These are phyloP conservation scores for Phytophthora lateralis DNA, from an alignment of 352 stramenopile genomes.

Conservation along the genomic window DNA sequence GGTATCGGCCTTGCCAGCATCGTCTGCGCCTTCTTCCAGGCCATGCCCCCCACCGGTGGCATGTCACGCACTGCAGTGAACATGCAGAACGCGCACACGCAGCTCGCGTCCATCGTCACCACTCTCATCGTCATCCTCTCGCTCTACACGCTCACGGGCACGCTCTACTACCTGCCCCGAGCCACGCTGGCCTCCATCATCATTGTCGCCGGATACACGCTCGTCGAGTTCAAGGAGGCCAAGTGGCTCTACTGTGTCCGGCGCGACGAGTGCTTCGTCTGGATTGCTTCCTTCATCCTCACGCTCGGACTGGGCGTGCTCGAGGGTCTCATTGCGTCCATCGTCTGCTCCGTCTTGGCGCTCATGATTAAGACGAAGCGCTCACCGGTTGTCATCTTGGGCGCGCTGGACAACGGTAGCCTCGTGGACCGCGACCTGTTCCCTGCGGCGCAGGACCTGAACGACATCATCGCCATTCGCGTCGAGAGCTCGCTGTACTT, in stretches of 20 bases:
- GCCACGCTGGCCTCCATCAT: slow-evolving; percentile 81
- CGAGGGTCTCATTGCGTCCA: slow-evolving; percentile 49
- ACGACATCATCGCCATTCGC: slow-evolving; percentile 43
- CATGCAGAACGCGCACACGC: slow-evolving; percentile 77
- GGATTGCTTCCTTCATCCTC: slow-evolving; percentile 47
- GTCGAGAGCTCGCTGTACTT: slow-evolving; percentile 63
- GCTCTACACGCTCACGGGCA: slow-evolving; percentile 77
- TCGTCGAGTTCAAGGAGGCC: slow-evolving; percentile 86
- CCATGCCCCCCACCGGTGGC: slow-evolving; percentile 83
- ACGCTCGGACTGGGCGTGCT: slow-evolving; percentile 52
- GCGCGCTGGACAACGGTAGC: slow-evolving; percentile 35
- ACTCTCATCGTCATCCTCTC: slow-evolving; percentile 75
- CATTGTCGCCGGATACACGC: slow-evolving; percentile 82
- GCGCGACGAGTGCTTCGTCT: slow-evolving; percentile 57
- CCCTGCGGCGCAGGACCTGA: slow-evolving; percentile 28
- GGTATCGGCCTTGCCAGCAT: slow-evolving; percentile 86
- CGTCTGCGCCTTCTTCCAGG: slow-evolving; percentile 77
- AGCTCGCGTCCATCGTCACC: slow-evolving; percentile 84
- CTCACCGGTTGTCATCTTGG: slow-evolving; percentile 39
- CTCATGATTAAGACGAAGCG: slow-evolving; percentile 58
- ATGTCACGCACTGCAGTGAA: slow-evolving; percentile 92
- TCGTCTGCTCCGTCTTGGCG: slow-evolving; percentile 52
- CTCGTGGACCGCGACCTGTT: slow-evolving; percentile 43
- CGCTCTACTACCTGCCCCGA: slow-evolving; percentile 87
- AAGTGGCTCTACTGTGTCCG: slow-evolving; percentile 72